These are phyloP conservation scores for Colletotrichum noveboracense DNA, from an alignment of 2,329 filamentous ascomycete genomes.

Conservation along the genomic window DNA sequence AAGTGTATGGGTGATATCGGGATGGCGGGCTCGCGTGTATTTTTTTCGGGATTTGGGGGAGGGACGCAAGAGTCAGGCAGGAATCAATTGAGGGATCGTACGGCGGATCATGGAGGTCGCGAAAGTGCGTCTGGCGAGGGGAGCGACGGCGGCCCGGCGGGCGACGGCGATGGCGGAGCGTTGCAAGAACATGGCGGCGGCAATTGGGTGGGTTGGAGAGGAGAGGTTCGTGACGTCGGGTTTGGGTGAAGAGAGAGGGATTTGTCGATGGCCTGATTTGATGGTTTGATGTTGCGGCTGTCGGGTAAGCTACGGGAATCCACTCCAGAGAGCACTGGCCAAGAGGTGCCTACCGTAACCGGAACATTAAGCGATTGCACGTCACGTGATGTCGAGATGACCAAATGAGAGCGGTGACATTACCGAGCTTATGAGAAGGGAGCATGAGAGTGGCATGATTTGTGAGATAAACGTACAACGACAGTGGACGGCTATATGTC, in stretches of 20 bases:
- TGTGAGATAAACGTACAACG: not conserved
- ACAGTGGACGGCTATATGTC: not conserved
- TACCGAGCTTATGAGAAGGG: not conserved
- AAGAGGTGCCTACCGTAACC: conserved; percentile 24
- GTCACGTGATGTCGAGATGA: conserved; percentile 14
- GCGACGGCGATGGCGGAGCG: conserved; percentile 66
- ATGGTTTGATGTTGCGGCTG: conserved; percentile 31
- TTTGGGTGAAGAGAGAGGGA: conserved; percentile 42
- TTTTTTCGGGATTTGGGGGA: conserved; percentile 12
- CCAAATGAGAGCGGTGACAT: conserved; percentile 15
- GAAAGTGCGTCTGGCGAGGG: conserved; percentile 63
- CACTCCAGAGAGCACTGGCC: conserved; percentile 18
- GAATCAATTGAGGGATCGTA: conserved; percentile 43
- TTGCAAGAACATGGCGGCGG: conserved; percentile 65
- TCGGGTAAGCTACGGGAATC: conserved; percentile 20
- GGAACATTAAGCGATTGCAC: conserved; percentile 14
- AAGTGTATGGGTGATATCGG: not conserved
- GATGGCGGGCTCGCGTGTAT: not conserved
- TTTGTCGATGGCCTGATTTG: conserved; percentile 55
- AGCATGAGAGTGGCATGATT: not conserved
- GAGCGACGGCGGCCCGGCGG: conserved; percentile 61
- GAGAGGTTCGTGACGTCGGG: conserved; percentile 24
- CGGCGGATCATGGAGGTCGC: conserved; percentile 65
- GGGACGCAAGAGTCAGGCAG: conserved; percentile 7
- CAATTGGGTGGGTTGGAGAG: conserved; percentile 26